phyloP scores from a whole-genome alignment of 768 basidiomycete species.

The Porphyrellus cyaneotinctus region DNA sequence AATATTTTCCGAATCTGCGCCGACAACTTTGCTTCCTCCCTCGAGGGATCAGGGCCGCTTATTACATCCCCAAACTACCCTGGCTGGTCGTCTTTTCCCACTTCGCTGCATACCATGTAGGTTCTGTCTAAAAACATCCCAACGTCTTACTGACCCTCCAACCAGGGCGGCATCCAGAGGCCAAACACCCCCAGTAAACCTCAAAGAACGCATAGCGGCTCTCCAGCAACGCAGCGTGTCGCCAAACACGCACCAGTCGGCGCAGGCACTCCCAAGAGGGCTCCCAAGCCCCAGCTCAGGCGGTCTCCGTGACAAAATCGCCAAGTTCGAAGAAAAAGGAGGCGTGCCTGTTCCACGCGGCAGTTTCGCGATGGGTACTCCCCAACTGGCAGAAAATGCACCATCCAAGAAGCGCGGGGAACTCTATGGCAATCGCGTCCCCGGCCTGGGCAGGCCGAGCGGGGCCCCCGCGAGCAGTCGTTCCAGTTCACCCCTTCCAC shows the following conservation, averaged over 20 bases:
- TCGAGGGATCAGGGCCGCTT: conserved; percentile 12
- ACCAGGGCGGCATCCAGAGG: conserved; percentile 28
- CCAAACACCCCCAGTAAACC: conserved; percentile 41
- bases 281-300: conserved; percentile 27
- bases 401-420: conserved; percentile 55
- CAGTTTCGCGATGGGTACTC: conserved; percentile 65
- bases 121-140: conserved; percentile 3
- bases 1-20: neutral
- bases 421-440: conserved; percentile 72
- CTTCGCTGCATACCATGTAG: conserved; percentile 23
- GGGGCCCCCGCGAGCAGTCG: conserved; percentile 14
- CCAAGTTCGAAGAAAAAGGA: conserved; percentile 76
- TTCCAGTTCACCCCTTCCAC: conserved; percentile 15
- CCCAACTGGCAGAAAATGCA: conserved; percentile 46
- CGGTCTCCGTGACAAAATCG: conserved; percentile 64
- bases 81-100: conserved; percentile 19
- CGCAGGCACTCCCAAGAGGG: conserved; percentile 30
- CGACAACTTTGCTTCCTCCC: conserved; percentile 1
- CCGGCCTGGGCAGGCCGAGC: conserved; percentile 24
- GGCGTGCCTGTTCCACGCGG: conserved; percentile 72
- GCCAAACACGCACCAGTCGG: conserved; percentile 30
- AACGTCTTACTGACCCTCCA: conserved; percentile 14
- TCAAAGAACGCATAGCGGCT: conserved; percentile 82
- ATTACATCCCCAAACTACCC: conserved; percentile 13
- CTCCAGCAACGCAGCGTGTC: conserved; percentile 54